Percentiles rank a stretch among this genome's conserved stretches.
These are phyloP conservation scores for Tetraselmis striata DNA, from an alignment of 139 green algal species.

Conservation along the genomic window DNA sequence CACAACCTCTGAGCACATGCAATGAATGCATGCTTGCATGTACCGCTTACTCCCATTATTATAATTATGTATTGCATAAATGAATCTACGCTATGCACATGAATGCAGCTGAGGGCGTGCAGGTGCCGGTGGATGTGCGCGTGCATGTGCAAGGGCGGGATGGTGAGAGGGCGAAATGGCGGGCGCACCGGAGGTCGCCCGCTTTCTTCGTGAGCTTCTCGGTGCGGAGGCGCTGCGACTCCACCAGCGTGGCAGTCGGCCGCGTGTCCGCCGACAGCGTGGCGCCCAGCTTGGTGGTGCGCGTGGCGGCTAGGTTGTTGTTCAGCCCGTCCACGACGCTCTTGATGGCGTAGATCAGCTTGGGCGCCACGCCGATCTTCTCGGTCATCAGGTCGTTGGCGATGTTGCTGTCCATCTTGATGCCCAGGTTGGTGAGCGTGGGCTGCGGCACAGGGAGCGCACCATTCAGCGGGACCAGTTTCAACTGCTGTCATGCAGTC, in stretches of 20 bases:
- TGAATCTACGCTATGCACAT: too few relatives aligned
- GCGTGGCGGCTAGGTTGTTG: constrained; percentile 28
- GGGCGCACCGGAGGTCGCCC: constrained; percentile 31
- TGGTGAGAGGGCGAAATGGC: too few relatives aligned
- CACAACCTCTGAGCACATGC: too few relatives aligned
- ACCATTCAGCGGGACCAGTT: neutral
- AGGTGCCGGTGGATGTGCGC: too few relatives aligned
- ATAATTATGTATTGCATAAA: too few relatives aligned
- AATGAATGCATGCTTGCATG: too few relatives aligned
- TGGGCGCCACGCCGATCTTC: constrained; percentile 46
- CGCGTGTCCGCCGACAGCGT: constrained; percentile 12
- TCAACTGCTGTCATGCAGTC: too few relatives aligned
- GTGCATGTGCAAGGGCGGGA: too few relatives aligned
- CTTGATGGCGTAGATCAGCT: constrained; percentile 58
- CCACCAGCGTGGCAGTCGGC: constrained; percentile 42
- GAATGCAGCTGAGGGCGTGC: too few relatives aligned
- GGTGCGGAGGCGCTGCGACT: constrained; percentile 38
- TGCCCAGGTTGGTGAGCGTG: constrained; percentile 43
- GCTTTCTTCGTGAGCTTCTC: constrained; percentile 29
- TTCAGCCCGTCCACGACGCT: constrained; percentile 25
- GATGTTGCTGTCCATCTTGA: constrained; percentile 41
- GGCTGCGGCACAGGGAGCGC: too few relatives aligned
- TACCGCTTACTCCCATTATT: too few relatives aligned
- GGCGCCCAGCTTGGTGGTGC: constrained; percentile 15
- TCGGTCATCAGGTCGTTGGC: constrained; percentile 55